Conservation (phyloP, 2,329 filamentous ascomycete species). For the Piedraia hortae region DNA sequence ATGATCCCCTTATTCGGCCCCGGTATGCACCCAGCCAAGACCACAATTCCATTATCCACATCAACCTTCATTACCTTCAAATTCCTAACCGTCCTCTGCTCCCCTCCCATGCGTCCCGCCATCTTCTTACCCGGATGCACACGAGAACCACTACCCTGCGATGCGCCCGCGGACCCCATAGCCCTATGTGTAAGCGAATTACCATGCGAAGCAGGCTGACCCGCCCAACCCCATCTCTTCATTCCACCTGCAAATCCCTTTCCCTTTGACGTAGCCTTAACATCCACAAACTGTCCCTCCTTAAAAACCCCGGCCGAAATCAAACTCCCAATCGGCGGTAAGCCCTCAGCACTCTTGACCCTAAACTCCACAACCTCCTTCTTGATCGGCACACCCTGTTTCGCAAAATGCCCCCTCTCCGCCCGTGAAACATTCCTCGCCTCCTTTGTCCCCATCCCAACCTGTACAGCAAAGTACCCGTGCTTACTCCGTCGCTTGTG, state of each 20-base stretch:
- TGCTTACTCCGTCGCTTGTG: constrained; percentile 57
- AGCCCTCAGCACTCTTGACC: constrained; percentile 43
- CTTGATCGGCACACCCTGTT: constrained; percentile 60
- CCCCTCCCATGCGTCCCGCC: constrained; percentile 81
- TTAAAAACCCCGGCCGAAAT: constrained; percentile 78
- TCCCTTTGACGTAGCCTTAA: constrained; percentile 49
- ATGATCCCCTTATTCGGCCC: constrained; percentile 73
- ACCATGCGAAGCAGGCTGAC: constrained; percentile 81
- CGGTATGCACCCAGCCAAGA: constrained; percentile 65
- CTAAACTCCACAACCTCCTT: constrained; percentile 62
- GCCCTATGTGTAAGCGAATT: constrained; percentile 83
- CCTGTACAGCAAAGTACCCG: constrained; percentile 83
- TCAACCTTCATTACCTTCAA: constrained; percentile 72
- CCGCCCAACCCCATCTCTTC: constrained; percentile 78
- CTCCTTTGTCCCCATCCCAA: constrained; percentile 52
- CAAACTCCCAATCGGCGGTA: constrained; percentile 47
- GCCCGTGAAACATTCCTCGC: constrained; percentile 55
- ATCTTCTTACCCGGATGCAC: constrained; percentile 94
- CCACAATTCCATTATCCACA: constrained; percentile 58
- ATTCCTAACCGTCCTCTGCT: constrained; percentile 75
- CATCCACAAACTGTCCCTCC: constrained; percentile 73
- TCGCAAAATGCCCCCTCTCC: constrained; percentile 66
- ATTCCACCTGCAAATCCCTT: constrained; percentile 93
- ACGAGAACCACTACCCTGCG: constrained; percentile 74
- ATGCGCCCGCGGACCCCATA: constrained; percentile 69